Evolutionary conservation across 176 grass and related monocot genomes (phyloP), one percentile per base, ranked within the genome.

Genomic region (Bothriochloa decipiens): DNA sequence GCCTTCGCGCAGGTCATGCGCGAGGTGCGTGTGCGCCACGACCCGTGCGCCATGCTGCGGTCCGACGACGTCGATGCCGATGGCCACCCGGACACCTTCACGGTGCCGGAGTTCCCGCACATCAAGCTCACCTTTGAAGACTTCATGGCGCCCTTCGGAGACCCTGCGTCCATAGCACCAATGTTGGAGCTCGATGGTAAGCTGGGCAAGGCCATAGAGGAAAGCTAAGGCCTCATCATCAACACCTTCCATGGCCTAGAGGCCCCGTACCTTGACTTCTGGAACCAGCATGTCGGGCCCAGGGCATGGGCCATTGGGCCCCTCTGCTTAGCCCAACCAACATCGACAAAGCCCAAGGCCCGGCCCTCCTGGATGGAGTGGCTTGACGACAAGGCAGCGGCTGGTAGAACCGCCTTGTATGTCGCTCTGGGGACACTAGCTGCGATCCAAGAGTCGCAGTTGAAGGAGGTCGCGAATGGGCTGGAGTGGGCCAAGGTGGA

Each of bases 181-280:
- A 72, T 83, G 80, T 28, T 82, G 66, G 88, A 93, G 67, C 83
- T 92, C 11, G 65, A 89, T 5, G 5, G 20, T 8, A 87, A 87
- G 78, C 29, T 40, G 53, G 37, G 2, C 0, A 66, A 8, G 23
- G 80, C 86, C 68, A 37, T 72, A 2, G 25, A 13, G 18, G 72
- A 55, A 7, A 89, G 81, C 40, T 77, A 68, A 20, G 94, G 86
- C 7, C 4, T 75, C 35, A 73, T 96, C 17, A 15, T 80, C 16
- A 93, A 96, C 81, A 83, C 86, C 45, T 93, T 96, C 80, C 88
- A 87, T 23, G 81, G 74, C 36, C 55, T 96, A 6, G 94, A 93
- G 62, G 4, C 12, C 0, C 65, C 37, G 1, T 96, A 96, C 52
- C n/a, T 91, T 9, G 86, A 91, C 17, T 82, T 80, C 68, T 87